These are phyloP conservation scores for Ceratocystiopsis sp. DNA, from an alignment of 2,329 filamentous ascomycete species.

Conservation along the genomic window DNA sequence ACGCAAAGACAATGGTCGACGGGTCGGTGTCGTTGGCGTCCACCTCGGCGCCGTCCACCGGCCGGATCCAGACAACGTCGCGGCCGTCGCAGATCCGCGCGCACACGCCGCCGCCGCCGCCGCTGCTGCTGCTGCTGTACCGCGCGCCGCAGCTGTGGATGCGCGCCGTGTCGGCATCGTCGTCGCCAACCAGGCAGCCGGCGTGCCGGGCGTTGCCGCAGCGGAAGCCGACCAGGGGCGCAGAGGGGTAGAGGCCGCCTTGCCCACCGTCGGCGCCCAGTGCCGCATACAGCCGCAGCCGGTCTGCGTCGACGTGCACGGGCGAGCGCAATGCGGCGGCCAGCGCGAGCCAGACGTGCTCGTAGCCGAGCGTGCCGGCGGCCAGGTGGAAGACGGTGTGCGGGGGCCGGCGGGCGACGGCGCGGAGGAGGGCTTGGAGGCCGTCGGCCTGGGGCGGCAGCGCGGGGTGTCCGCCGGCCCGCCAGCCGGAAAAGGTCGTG, in stretches of 20 bases:
- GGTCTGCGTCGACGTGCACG: constrained; percentile 72
- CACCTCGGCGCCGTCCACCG: constrained; percentile 50
- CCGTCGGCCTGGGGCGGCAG: constrained; percentile 57
- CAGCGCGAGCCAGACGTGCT: constrained; percentile 22
- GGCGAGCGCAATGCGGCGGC: constrained; percentile 50
- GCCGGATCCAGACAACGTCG: constrained; percentile 54
- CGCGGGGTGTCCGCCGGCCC: constrained; percentile 14
- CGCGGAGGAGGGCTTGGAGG: constrained; percentile 51
- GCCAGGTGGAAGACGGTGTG: constrained; percentile 72
- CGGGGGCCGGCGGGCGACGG: constrained; percentile 49
- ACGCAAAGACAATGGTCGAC: constrained; percentile 49
- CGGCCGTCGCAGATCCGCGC: constrained; percentile 23
- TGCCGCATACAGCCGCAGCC: constrained; percentile 54
- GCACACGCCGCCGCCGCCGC: constrained; percentile 22
- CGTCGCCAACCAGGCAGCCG: constrained; percentile 54
- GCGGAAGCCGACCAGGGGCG: constrained; percentile 53
- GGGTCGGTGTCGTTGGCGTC: constrained; percentile 30
- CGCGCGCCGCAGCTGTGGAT: constrained; percentile 80
- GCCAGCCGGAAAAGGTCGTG: constrained; percentile 47
- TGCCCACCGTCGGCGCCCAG: constrained; percentile 18
- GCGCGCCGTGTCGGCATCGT: constrained; percentile 24
- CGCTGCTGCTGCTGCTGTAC: constrained; percentile 28
- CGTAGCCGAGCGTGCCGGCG: constrained; percentile 67
- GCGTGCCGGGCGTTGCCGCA: constrained; percentile 53
- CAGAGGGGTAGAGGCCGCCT: constrained; percentile 36